These are phyloP conservation scores for Boletus hoseneyae DNA, from an alignment of 1,284 basidiomycete species.

Conservation along the genomic window DNA sequence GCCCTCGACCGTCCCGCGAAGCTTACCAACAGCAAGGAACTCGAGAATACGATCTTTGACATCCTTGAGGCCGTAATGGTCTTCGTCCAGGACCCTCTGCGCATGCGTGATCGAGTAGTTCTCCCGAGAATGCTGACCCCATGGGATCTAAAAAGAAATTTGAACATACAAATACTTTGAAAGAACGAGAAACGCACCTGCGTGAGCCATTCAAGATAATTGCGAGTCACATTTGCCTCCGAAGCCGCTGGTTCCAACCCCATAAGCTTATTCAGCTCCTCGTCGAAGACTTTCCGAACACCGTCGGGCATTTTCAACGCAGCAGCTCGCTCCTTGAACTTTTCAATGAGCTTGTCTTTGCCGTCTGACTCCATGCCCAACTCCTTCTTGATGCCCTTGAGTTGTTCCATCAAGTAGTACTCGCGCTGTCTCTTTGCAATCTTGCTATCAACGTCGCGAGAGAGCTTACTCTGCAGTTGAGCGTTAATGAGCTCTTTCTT, in stretches of 20 bases:
- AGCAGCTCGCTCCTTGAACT: constrained; percentile 90
- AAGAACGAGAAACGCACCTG: constrained; percentile 45
- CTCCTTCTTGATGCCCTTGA: constrained; percentile 99
- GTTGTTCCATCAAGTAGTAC: constrained; percentile 98
- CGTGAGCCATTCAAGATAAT: constrained; percentile 96
- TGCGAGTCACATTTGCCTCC: constrained; percentile 95
- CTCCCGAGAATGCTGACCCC: constrained; percentile 94
- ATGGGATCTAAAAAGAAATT: constrained; percentile 65
- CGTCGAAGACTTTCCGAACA: constrained; percentile 94
- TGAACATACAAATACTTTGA: constrained; percentile 1
- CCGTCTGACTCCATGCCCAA: constrained; percentile 96
- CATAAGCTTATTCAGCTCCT: constrained; percentile 91
- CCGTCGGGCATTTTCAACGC: constrained; percentile 89
- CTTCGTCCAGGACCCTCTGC: constrained; percentile 84
- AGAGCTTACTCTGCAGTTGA: constrained; percentile 92
- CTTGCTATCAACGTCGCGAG: constrained; percentile 92
- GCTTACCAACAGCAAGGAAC: constrained; percentile 96
- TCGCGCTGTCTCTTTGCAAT: constrained; percentile 97
- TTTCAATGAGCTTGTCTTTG: constrained; percentile 96
- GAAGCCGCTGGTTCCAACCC: constrained; percentile 90
- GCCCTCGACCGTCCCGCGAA: constrained; percentile 94
- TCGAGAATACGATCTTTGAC: constrained; percentile 98
- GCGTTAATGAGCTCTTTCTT: constrained; percentile 99
- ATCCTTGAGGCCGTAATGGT: constrained; percentile 95
- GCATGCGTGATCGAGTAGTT: constrained; percentile 92